phyloP scores from a whole-genome alignment of 2,329 filamentous ascomycete species.

The Leptosphaerulina australis region DNA sequence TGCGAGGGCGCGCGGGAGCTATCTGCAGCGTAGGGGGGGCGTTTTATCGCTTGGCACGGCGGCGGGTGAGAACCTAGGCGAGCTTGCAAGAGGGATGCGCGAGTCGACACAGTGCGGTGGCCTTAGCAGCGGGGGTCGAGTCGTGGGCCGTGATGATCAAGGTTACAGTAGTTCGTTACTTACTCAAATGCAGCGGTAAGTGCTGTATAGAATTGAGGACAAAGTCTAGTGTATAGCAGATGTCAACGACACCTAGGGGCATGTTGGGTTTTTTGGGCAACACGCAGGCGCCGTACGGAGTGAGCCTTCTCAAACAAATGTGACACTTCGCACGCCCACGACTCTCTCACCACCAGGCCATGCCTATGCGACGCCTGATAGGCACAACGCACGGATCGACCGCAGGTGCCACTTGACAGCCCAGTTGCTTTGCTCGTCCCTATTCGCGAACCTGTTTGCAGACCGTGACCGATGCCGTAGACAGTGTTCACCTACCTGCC shows the following conservation, averaged over 20 bases:
- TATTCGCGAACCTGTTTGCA: constrained; percentile 15
- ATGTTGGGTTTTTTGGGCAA: constrained; percentile 24
- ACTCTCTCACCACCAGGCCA: constrained; percentile 27
- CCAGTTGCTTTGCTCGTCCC: constrained; percentile 6
- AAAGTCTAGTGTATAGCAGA: background rate
- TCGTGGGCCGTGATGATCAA: constrained; percentile 18
- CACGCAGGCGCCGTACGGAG: constrained; percentile 32
- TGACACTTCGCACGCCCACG: constrained; percentile 24
- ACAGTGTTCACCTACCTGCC: constrained; percentile 12
- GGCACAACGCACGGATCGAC: constrained; percentile 24
- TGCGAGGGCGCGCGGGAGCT: constrained; percentile 29
- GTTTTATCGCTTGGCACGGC: constrained; percentile 44
- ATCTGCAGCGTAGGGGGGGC: constrained; percentile 43
- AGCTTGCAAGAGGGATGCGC: constrained; percentile 25
- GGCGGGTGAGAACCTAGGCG: constrained; percentile 41
- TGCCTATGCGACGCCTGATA: constrained; percentile 29
- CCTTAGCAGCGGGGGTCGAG: constrained; percentile 22
- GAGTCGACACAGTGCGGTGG: constrained; percentile 23
- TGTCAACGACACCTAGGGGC: background rate
- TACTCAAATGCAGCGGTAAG: too few relatives aligned
- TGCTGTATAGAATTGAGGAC: background rate
- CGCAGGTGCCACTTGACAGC: constrained; percentile 5
- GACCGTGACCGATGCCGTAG: constrained; percentile 7
- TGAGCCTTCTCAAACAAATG: constrained; percentile 34
- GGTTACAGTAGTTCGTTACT: constrained; percentile 5